Base-by-base conservation (phyloP, 2,329 filamentous ascomycete genomes). In the Sclerotinia subarctica region DNA sequence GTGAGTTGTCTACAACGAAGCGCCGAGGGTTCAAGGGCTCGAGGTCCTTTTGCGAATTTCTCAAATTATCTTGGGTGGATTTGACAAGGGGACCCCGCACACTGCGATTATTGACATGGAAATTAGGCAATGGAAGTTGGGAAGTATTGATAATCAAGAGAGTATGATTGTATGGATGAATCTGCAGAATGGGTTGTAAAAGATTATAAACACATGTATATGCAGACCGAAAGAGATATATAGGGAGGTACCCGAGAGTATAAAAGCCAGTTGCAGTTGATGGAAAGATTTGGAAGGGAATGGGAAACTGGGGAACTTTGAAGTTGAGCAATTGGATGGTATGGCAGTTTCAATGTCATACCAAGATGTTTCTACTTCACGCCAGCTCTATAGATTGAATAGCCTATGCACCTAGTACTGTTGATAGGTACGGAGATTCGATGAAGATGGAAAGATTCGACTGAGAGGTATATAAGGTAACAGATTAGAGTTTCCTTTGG, bases 1-100 rank as follows among this genome's bases (percentile, higher is more conserved):
- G 52, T 63, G 66, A 64, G 66, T 68, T 54, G 66, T 63, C 66
- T 68, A 64, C 66, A 56, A 64, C 51, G 66, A 68, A 68, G 66
- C 66, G 66, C 66, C 66, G 66, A 68, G 66, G 64, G 58, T 44
- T 64, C 29, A 54, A 68, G 46, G 59, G 59, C 49, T 56, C 46
- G 46, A 62, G 54, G 62, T 44, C 51, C 49, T 67, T 60, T 53
- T 32, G 29, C 42, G 32, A 60, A 62, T 26, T 51, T 60, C 54
- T 62, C 38, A 42, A 42, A 42, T 42, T 42, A 42, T 42, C 64
- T 51, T 51, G 35, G 58, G 66, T 56, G 51, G 62, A 47, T 46
- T 51, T 64, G 66, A 54, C 58, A 32, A 68, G 66, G 66, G 66
- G 66, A 64, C 66, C 66, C 66, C 66, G 58, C 66, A 68, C 59